Conservation (phyloP, 495 filamentous ascomycete genomes). For the Glonium stellatum region DNA sequence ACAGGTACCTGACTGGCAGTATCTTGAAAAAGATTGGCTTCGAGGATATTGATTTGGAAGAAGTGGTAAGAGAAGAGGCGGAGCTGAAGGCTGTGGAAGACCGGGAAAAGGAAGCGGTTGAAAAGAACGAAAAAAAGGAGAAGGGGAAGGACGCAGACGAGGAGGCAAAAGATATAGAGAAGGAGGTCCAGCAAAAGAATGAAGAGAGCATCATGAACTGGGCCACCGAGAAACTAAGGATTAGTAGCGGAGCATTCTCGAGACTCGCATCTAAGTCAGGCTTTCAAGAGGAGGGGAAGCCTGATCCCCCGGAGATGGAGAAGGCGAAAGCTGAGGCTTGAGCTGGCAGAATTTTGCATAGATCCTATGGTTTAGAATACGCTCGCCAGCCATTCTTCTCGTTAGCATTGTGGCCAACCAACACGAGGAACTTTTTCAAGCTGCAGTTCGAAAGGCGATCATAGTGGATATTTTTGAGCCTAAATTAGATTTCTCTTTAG, state of each 20-base stretch:
- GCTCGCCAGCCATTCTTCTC: no score
- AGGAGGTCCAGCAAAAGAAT: slow-evolving; percentile 34
- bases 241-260: slow-evolving; percentile 8
- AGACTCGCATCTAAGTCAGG: slow-evolving; percentile 11
- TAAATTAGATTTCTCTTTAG: no score
- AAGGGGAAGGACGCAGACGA: slow-evolving; percentile 39
- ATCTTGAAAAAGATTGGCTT: slow-evolving; percentile 65
- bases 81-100: slow-evolving; percentile 52
- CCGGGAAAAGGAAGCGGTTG: slow-evolving; percentile 48
- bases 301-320: slow-evolving; percentile 20
- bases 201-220: slow-evolving; percentile 31
- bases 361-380: neutral
- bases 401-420: no score
- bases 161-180: slow-evolving; percentile 30
- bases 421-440: no score
- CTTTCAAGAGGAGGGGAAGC: slow-evolving; percentile 5
- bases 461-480: no score
- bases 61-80: slow-evolving; percentile 53
- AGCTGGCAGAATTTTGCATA: neutral
- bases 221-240: slow-evolving; percentile 24
- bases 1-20: slow-evolving; percentile 60
- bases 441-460: no score
- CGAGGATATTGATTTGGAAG: slow-evolving; percentile 50
- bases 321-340: slow-evolving; percentile 7
- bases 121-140: slow-evolving; percentile 39